Percentiles rank a stretch among this genome's conserved stretches.
These are phyloP conservation scores for Nectriaceae sp. DNA, from an alignment of 2,329 filamentous ascomycete genomes.

Conservation along the genomic window DNA sequence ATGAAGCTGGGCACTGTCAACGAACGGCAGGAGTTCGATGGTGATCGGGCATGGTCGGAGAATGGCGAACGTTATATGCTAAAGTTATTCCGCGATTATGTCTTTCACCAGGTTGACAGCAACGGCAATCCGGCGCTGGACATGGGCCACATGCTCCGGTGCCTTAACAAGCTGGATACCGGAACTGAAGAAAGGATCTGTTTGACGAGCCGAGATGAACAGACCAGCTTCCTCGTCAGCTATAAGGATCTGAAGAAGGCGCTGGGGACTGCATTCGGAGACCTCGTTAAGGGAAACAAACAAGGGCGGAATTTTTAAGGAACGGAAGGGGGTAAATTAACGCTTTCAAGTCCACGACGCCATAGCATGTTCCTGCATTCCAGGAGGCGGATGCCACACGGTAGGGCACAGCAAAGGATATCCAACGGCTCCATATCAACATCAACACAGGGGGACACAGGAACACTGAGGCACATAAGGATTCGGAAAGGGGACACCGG, in stretches of 20 bases:
- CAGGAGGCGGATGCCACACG: too few relatives aligned
- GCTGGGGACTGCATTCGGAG: conserved; percentile 57
- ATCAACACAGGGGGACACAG: too few relatives aligned
- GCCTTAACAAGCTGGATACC: conserved; percentile 89
- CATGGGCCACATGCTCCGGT: conserved; percentile 82
- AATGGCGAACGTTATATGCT: conserved; percentile 90
- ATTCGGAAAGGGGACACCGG: not conserved
- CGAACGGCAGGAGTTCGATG: conserved; percentile 83
- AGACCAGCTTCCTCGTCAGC: conserved; percentile 83
- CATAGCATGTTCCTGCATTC: too few relatives aligned
- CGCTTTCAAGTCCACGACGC: not conserved
- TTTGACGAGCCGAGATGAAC: conserved; percentile 85
- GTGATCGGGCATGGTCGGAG: conserved; percentile 81
- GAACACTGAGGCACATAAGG: not conserved
- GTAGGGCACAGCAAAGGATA: too few relatives aligned
- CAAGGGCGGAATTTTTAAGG: conserved; percentile 38
- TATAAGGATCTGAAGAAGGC: conserved; percentile 85
- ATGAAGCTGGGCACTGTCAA: conserved; percentile 85
- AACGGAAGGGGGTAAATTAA: conserved; percentile 5
- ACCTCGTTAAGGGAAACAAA: conserved; percentile 53
- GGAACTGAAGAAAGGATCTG: conserved; percentile 85
- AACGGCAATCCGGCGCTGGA: conserved; percentile 83
- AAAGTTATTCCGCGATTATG: conserved; percentile 94
- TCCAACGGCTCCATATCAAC: too few relatives aligned
- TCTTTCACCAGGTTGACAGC: conserved; percentile 92